Conservation (phyloP, 495 filamentous ascomycete genomes). For the Viridothelium virens region DNA sequence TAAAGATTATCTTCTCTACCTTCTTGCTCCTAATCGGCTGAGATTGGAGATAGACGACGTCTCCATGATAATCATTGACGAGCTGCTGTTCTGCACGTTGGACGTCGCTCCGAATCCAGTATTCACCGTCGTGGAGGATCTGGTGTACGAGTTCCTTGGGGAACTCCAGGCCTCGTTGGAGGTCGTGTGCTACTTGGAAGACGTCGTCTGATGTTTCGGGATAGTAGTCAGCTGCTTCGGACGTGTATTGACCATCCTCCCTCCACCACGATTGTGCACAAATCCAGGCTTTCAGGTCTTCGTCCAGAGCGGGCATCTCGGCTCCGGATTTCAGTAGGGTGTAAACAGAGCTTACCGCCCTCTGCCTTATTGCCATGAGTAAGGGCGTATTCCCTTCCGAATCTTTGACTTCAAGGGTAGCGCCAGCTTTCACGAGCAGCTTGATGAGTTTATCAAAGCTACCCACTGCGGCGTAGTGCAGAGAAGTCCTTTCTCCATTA, state of each 20-base stretch:
- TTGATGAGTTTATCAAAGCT: constrained; percentile 8
- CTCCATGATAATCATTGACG: constrained; percentile 11
- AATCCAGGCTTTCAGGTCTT: background rate
- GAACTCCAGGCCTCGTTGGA: background rate
- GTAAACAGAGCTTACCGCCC: background rate
- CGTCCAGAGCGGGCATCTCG: background rate
- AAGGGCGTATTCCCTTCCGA: background rate
- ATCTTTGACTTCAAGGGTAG: background rate
- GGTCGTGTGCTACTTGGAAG: background rate
- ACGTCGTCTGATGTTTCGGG: background rate
- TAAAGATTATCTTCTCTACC: constrained; percentile 55
- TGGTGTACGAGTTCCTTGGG: background rate
- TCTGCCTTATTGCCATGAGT: background rate
- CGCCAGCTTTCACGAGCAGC: background rate
- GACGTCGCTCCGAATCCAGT: constrained; percentile 3
- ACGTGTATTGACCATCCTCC: background rate
- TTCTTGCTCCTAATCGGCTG: constrained; percentile 1
- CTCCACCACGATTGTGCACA: constrained; percentile 7
- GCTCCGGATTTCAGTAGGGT: background rate
- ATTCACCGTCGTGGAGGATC: background rate
- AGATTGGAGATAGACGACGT: background rate
- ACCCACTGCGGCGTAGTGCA: constrained; percentile 2
- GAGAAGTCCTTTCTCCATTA: background rate
- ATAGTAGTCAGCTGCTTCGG: background rate
- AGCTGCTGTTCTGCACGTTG: constrained; percentile 3